These are phyloP conservation scores for Candida michaelii DNA, from an alignment of 805 yeast species.

Conservation along the genomic window DNA sequence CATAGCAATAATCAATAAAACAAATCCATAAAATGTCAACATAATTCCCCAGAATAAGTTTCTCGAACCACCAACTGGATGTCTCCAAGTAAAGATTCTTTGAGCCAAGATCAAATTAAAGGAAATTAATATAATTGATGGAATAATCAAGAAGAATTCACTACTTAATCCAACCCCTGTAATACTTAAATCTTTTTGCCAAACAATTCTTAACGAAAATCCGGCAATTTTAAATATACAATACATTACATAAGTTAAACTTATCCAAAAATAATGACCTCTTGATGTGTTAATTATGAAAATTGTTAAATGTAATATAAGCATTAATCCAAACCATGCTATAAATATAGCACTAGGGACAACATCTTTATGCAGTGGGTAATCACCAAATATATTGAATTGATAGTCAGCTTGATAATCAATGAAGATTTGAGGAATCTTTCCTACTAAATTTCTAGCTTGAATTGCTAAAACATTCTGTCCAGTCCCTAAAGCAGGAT, in stretches of 20 bases:
- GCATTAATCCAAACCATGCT: conserved; percentile 50
- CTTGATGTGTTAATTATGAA: conserved; percentile 49
- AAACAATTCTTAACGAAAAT: conserved; percentile 54
- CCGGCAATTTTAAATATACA: conserved; percentile 57
- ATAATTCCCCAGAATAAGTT: conserved; percentile 50
- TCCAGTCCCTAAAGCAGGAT: conserved; percentile 35
- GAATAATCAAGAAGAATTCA: conserved; percentile 54
- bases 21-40: conserved; percentile 52
- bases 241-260: conserved; percentile 54
- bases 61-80: conserved; percentile 65
- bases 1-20: conserved; percentile 60
- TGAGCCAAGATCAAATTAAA: conserved; percentile 63
- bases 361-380: conserved; percentile 51
- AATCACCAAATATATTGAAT: conserved; percentile 61
- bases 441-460: conserved; percentile 31
- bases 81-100: conserved; percentile 74
- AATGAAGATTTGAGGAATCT: conserved; percentile 41
- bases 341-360: conserved; percentile 62
- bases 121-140: conserved; percentile 58
- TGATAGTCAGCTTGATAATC: conserved; percentile 41
- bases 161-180: conserved; percentile 55
- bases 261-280: conserved; percentile 61
- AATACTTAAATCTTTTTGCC: conserved; percentile 54
- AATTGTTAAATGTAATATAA: conserved; percentile 46
- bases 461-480: conserved; percentile 26